Evolutionary conservation across 139 green algal species (phyloP).

Genomic region (Closterium sp.): DNA sequence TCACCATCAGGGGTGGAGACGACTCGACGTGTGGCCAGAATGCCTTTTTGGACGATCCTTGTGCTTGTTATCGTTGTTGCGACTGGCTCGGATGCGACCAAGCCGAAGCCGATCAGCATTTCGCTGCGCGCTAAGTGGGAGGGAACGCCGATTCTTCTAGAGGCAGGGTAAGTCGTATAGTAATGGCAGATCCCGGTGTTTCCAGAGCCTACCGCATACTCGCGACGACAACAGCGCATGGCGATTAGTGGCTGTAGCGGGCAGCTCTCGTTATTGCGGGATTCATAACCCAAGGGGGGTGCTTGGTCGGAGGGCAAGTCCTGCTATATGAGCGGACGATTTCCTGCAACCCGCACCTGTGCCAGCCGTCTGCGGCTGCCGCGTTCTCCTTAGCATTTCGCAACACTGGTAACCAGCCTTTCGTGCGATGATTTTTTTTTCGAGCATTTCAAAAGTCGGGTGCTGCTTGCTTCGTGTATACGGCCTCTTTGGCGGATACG

Average conservation of each 20-base stretch:
- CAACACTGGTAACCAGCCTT: no score
- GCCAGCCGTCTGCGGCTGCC: no score
- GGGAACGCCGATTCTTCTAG: conserved; percentile 41
- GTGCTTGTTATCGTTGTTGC: neutral
- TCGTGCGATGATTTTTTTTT: neutral
- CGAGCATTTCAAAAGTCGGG: neutral
- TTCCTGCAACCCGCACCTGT: no score
- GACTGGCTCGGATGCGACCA: neutral
- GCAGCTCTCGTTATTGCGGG: neutral
- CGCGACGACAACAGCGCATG: neutral
- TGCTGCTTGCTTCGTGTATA: neutral
- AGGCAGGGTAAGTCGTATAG: conserved; percentile 22
- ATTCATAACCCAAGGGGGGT: neutral
- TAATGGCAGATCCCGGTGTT: neutral
- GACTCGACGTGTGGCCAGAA: neutral
- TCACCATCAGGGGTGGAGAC: neutral
- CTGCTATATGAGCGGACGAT: no score
- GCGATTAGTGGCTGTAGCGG: neutral
- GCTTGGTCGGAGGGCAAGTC: no score
- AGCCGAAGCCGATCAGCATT: conserved; percentile 1
- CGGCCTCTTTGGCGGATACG: neutral
- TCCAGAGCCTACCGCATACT: neutral
- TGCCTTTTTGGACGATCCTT: neutral
- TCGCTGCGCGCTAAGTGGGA: conserved; percentile 37
- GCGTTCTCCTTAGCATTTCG: no score